Conservation (phyloP, 75 land plant genomes). For the Pinus albicaulis region DNA sequence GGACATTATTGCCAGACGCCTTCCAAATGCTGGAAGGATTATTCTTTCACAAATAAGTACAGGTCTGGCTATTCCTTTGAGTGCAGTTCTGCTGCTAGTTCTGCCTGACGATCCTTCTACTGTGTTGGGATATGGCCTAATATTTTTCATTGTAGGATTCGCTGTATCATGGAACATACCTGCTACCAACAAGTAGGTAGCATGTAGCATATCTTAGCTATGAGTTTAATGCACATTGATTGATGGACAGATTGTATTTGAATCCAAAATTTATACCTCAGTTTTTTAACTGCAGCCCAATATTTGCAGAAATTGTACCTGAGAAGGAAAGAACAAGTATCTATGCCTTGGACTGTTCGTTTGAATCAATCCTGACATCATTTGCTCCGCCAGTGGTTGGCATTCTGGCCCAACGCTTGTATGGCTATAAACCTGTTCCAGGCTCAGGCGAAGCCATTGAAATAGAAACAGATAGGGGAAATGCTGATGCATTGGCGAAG, state of each 20-base stretch:
- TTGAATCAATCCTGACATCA: slow-evolving; percentile 64
- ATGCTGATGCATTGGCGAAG: slow-evolving; percentile 67
- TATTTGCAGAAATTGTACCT: slow-evolving; percentile 88
- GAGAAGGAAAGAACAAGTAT: slow-evolving; percentile 59
- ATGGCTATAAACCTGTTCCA: slow-evolving; percentile 56
- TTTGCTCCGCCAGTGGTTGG: slow-evolving; percentile 84
- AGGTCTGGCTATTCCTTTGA: slow-evolving; percentile 63
- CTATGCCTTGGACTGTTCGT: slow-evolving; percentile 69
- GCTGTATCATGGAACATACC: slow-evolving; percentile 75
- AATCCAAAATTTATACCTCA: not conserved
- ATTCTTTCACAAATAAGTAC: slow-evolving; percentile 80
- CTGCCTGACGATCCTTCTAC: slow-evolving; percentile 60
- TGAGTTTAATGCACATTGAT: too few relatives aligned
- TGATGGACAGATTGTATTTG: not conserved
- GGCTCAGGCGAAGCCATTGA: slow-evolving; percentile 15
- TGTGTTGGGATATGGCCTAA: slow-evolving; percentile 47
- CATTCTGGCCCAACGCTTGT: slow-evolving; percentile 54
- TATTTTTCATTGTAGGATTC: slow-evolving; percentile 61
- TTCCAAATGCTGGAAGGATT: slow-evolving; percentile 81
- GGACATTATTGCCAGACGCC: slow-evolving; percentile 46
- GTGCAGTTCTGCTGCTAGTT: slow-evolving; percentile 53
- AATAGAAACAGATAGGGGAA: slow-evolving; percentile 49
- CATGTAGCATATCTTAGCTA: too few relatives aligned
- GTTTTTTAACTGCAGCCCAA: slow-evolving; percentile 53
- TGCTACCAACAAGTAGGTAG: slow-evolving; percentile 39